Evolutionary conservation across 805 yeast genomes (phyloP), one percentile per base, ranked within the genome.

Genomic region (Starmerella asiatica): DNA sequence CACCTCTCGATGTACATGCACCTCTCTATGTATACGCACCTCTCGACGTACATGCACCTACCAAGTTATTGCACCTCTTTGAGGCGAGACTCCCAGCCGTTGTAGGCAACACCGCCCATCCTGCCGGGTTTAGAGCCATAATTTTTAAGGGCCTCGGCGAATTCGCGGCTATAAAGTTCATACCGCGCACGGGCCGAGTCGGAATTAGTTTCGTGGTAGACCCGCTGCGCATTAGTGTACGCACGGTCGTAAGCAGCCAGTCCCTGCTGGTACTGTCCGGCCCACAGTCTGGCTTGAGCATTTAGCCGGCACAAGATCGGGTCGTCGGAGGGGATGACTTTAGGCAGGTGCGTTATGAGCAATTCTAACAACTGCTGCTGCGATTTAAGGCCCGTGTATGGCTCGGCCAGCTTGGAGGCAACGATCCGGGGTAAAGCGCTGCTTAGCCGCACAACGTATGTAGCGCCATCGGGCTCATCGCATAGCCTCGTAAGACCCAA

Each of bases 221-320:
- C 3, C 19, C 17, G 12, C 8, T 36, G 5, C 7, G 33, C 21
- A 7, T 24, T 6, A 12, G 43, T 69, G 55, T 72, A 84, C 0
- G 94, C 94, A 57, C 79, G 82, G 53, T 85, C 95, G 51, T 79
- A 77, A 51, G 84, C 76, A 23, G 78, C 91, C 38, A 91, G 64
- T 0, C 94, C 80, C 4, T 73, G 70, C 94, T 96, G 85, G 14
- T 95, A 94, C 51, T 71, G 73, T 28, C 68, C 67, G 53, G 88
- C 71, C 96, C 97, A 88, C 8, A 80, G 54, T 53, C 85, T 86
- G 12, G 84, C 94, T 50, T 72, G 71, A 3, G 94, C 80, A n/a
- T 83, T 77, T 5, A 82, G 60, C 55, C 83, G 71, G 94, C 94
- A 86, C 42, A 80, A 64, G 51, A 83, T 68, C 0, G 79, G 65